A percentile compares a stretch with the other conserved stretches of the same genome.
Conservation (phyloP, 2,329 filamentous ascomycete genomes). For the Cladophialophora chaetospira region DNA sequence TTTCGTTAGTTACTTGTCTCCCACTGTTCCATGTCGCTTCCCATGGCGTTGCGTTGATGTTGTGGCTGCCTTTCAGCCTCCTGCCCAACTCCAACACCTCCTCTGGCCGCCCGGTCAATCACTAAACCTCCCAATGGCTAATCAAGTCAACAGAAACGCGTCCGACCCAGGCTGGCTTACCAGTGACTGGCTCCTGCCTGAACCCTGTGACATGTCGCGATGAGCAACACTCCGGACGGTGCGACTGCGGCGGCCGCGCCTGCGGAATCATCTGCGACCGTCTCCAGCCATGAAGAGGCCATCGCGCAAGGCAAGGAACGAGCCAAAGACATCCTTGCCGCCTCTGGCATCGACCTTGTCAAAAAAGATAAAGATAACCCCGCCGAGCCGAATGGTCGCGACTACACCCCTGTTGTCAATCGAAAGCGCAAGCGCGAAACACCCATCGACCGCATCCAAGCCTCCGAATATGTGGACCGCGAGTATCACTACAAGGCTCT, state of each 20-base stretch:
- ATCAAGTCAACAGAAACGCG: constrained; percentile 25
- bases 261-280: constrained; percentile 13
- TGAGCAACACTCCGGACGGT: constrained; percentile 27
- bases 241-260: constrained; percentile 26
- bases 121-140: constrained; percentile 19
- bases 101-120: constrained; percentile 8
- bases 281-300: constrained; percentile 39
- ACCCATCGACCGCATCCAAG: constrained; percentile 50
- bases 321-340: constrained; percentile 60
- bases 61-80: constrained; percentile 11
- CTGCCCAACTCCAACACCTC: constrained; percentile 1
- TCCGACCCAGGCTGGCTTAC: constrained; percentile 9
- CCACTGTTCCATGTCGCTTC: not conserved
- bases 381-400: constrained; percentile 37
- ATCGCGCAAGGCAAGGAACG: constrained; percentile 63
- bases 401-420: constrained; percentile 35
- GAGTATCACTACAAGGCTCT: constrained; percentile 63
- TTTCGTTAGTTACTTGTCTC: constrained; percentile 5
- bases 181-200: not conserved
- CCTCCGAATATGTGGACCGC: constrained; percentile 66
- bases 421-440: constrained; percentile 51
- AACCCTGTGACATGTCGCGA: constrained; percentile 26
- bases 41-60: not conserved
- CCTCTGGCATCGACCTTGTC: constrained; percentile 47
- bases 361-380: constrained; percentile 37